A percentile compares a stretch with the other conserved stretches of the same genome.
These are phyloP conservation scores for Auricularia auricula-judae DNA, from an alignment of 768 basidiomycete genomes.

Conservation along the genomic window DNA sequence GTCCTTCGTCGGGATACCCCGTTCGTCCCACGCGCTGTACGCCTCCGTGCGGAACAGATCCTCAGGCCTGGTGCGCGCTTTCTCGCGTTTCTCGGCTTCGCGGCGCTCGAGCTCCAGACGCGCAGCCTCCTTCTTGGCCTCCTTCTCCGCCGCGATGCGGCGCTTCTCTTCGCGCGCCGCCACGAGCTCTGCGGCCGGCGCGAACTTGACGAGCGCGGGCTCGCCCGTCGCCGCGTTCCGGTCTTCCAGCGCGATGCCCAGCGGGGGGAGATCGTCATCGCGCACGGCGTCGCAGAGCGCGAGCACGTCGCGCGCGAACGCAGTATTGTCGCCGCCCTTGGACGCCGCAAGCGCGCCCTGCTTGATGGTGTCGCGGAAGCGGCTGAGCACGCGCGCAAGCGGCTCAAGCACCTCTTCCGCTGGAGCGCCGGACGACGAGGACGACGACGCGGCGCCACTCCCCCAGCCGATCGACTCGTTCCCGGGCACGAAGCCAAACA, in stretches of 20 bases:
- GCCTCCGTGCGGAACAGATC: conserved; percentile 75
- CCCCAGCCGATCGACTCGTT: conserved; percentile 24
- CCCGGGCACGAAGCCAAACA: conserved; percentile 26
- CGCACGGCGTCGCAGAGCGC: conserved; percentile 81
- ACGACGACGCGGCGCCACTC: background rate
- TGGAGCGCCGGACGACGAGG: background rate
- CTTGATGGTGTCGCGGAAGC: conserved; percentile 86
- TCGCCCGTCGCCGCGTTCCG: background rate
- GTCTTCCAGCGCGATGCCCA: conserved; percentile 93
- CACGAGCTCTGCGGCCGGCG: conserved; percentile 70
- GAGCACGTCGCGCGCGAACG: conserved; percentile 59
- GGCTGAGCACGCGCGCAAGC: conserved; percentile 72
- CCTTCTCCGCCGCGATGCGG: conserved; percentile 72
- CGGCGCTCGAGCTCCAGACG: conserved; percentile 43
- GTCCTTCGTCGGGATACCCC: conserved; percentile 79
- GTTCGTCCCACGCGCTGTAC: conserved; percentile 79
- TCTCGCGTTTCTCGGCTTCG: conserved; percentile 64
- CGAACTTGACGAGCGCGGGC: conserved; percentile 78
- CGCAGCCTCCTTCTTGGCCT: conserved; percentile 52
- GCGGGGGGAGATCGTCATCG: conserved; percentile 80
- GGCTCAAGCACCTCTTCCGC: conserved; percentile 75
- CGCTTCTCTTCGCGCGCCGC: conserved; percentile 83
- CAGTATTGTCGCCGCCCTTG: conserved; percentile 31
- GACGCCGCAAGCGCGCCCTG: conserved; percentile 64
- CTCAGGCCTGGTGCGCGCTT: conserved; percentile 60